Evolutionary conservation across 176 grass and related monocot species (phyloP).

Genomic region (Tillandsia leiboldiana): DNA sequence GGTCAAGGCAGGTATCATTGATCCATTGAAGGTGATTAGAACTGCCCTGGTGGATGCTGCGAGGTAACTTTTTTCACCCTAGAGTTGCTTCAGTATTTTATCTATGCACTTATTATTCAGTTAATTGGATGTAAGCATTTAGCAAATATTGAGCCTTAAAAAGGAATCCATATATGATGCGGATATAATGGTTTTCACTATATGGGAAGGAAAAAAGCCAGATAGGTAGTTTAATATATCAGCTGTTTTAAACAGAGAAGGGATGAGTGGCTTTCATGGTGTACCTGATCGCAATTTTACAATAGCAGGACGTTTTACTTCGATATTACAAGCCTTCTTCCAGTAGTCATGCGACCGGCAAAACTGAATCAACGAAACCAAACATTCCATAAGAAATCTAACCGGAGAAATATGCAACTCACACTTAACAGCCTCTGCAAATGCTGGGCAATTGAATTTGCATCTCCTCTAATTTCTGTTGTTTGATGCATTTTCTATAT

Average conservation of each 20-base stretch:
- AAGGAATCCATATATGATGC: too few species aligned
- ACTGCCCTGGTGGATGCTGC: conserved; percentile 97
- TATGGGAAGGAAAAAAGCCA: too few species aligned
- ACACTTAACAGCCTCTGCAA: neutral
- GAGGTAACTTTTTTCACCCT: conserved; percentile 33
- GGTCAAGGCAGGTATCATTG: conserved; percentile 96
- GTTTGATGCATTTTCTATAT: too few species aligned
- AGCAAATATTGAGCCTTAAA: neutral
- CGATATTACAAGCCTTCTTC: too few species aligned
- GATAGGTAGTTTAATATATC: too few species aligned
- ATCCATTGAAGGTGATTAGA: conserved; percentile 94
- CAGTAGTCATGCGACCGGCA: too few species aligned
- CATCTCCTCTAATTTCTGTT: neutral
- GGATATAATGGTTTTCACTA: too few species aligned
- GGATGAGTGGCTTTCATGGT: too few species aligned
- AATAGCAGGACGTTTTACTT: too few species aligned
- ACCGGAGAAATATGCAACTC: neutral
- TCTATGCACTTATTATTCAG: neutral
- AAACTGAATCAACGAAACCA: too few species aligned
- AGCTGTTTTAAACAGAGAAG: too few species aligned
- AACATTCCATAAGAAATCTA: neutral
- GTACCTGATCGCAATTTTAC: too few species aligned
- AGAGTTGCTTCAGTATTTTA: neutral
- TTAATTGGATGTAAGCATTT: neutral
- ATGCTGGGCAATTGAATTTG: neutral